Evolutionary conservation across 2,329 filamentous ascomycete species (phyloP).

Genomic region (Fusarium sp.): DNA sequence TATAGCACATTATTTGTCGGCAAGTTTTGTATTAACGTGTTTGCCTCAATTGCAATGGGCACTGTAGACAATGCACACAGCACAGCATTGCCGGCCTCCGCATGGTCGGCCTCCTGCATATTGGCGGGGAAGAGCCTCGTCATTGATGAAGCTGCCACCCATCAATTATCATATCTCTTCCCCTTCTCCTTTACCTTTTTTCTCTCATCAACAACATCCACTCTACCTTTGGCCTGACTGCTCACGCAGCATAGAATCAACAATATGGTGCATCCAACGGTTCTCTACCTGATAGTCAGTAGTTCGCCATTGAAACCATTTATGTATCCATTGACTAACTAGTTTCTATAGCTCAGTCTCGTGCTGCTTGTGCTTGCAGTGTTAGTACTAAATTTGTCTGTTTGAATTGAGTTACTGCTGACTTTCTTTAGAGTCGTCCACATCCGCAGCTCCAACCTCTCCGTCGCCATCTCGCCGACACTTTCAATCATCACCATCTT

Average conservation of each 20-base stretch:
- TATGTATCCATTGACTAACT: neutral
- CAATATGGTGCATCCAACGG: slow-evolving; percentile 49
- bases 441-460: slow-evolving; percentile 55
- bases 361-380: slow-evolving; percentile 52
- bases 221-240: accelerated
- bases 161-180: neutral
- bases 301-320: neutral
- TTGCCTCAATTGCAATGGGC: neutral
- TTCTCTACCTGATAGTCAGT: slow-evolving; percentile 52
- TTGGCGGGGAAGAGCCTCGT: slow-evolving; percentile 13
- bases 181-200: neutral
- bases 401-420: neutral
- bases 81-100: too few species aligned
- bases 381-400: slow-evolving; percentile 37
- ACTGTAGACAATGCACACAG: neutral
- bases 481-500: slow-evolving; percentile 56
- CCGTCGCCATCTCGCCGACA: slow-evolving; percentile 56
- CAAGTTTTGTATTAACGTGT: too few species aligned
- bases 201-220: neutral
- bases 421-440: slow-evolving; percentile 55
- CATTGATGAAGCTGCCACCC: slow-evolving; percentile 10
- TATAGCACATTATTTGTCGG: neutral
- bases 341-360: slow-evolving; percentile 45
- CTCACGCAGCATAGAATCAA: too few species aligned
- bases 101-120: slow-evolving; percentile 31